Base-by-base conservation (phyloP, 1,284 basidiomycete genomes). In the Microbotryum violaceum region DNA sequence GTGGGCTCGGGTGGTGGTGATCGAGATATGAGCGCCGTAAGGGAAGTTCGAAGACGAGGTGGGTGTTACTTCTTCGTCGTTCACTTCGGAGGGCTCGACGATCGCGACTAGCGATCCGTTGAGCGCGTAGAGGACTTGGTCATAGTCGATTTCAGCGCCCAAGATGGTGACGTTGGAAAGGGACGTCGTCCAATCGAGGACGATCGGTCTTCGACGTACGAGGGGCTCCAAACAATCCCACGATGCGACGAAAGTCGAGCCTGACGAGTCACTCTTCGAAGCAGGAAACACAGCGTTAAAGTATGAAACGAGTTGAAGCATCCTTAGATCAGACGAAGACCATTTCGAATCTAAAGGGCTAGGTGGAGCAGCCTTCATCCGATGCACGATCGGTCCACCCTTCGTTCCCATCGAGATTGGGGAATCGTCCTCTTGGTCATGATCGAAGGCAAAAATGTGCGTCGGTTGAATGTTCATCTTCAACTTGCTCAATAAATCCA, bases 71-170 rank as follows among this genome's bases (percentile, higher is more conserved):
- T 61, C 57, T 20, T 61, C 64, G 27, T 56, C 31, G 10, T 12
- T n/a, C 4, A 55, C 31, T 2, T 65, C 66, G 42, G 82, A 77
- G 58, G 76, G 79, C 10, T 74, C 75, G 9, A 90, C 78, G 6
- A 94, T 79, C 0, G 82, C 91, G 8, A 96, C 88, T 25, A 97
- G 70, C 1, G 85, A 83, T 0, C 88, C 87, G 66, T 91, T 91
- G 50, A 97, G 77, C 1, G 89, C 89, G 4, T 82, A 77, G 1
- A 76, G 75, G 29, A 89, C 75, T 74, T 91, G 89, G 8, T 79
- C 77, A 4, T 78, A 78, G 0, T 84, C 79, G 55, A 91, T 83
- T 63, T 91, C 88, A 68, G 91, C 88, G 16, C 79, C 78, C 3
- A 88, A 88, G 0, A 80, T 77, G 37, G 86, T 82, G 49, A 92